Evolutionary conservation across 106 monocot species (phyloP).

Genomic region (Dioscorea dumetorum): DNA sequence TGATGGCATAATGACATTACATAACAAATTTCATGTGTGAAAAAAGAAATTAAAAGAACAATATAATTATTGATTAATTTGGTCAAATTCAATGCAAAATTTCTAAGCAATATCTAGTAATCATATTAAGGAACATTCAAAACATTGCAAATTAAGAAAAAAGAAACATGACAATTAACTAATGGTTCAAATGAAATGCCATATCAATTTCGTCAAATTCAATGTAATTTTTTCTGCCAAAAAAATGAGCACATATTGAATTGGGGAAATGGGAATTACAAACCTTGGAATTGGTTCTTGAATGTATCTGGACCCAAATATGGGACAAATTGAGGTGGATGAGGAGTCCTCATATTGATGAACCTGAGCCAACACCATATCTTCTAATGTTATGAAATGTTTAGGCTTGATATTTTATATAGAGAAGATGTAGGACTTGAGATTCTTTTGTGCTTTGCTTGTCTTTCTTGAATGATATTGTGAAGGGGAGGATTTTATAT

Average conservation of each 20-base stretch:
- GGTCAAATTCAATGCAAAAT: no score
- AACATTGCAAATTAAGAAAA: neutral
- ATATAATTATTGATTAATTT: no score
- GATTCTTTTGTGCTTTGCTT: slow-evolving; percentile 28
- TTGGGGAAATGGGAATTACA: no score
- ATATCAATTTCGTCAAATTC: no score
- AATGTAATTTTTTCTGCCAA: no score
- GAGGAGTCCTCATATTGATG: slow-evolving; percentile 3
- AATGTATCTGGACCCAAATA: slow-evolving; percentile 40
- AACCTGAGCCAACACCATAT: slow-evolving; percentile 33
- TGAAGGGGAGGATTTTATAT: neutral
- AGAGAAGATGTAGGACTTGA: neutral
- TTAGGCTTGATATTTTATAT: neutral
- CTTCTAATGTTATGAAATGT: neutral
- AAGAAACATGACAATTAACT: no score
- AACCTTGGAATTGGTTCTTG: slow-evolving; percentile 38
- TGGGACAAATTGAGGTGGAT: neutral
- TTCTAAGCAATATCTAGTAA: no score
- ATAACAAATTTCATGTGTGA: no score
- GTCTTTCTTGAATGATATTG: slow-evolving; percentile 5
- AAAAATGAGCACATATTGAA: no score
- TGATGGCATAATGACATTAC: neutral
- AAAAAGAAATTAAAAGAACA: no score
- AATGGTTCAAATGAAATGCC: neutral
- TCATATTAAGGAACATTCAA: no score